Percentiles rank a stretch among this genome's conserved stretches.
These are phyloP conservation scores for Tephrocybe rancida DNA, from an alignment of 768 basidiomycete species.

Conservation along the genomic window DNA sequence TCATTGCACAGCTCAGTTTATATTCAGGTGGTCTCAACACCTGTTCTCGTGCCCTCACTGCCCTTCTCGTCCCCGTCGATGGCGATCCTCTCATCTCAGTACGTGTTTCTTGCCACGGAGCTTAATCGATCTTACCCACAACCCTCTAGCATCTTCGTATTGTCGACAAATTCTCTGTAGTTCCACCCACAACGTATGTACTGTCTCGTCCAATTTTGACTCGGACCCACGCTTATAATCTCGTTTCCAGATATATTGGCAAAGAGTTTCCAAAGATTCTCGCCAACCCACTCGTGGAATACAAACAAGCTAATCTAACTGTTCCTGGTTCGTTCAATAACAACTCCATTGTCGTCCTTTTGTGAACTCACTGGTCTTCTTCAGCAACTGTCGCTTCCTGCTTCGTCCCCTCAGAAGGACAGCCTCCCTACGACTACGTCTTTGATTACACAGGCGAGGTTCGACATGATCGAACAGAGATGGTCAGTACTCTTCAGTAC, in stretches of 20 bases:
- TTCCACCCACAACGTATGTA: constrained; percentile 72
- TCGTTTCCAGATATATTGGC: constrained; percentile 66
- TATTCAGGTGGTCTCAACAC: constrained; percentile 78
- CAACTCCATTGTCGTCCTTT: constrained; percentile 3
- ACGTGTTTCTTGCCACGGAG: constrained; percentile 25
- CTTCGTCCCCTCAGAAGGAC: constrained; percentile 74
- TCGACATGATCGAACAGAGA: constrained; percentile 71
- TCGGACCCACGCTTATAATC: background rate
- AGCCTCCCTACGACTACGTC: constrained; percentile 73
- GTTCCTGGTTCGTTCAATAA: constrained; percentile 59
- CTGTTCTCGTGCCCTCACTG: constrained; percentile 71
- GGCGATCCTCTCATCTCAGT: constrained; percentile 77
- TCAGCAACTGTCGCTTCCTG: constrained; percentile 66
- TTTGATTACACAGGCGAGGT: constrained; percentile 88
- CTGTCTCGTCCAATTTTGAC: constrained; percentile 30
- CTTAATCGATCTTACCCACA: constrained; percentile 17
- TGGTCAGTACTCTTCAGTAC: constrained; percentile 47
- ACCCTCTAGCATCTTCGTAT: constrained; percentile 61
- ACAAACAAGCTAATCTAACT: constrained; percentile 81
- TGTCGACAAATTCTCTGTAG: constrained; percentile 74
- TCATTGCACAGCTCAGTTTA: constrained; percentile 7
- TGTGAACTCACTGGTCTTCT: constrained; percentile 16
- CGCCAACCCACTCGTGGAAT: constrained; percentile 72
- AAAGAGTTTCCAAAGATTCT: constrained; percentile 72
- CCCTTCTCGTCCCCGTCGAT: constrained; percentile 64